Evolutionary conservation across 371 early-diverging fungal species (phyloP).

Genomic region (Encephalitozoon cuniculi): DNA sequence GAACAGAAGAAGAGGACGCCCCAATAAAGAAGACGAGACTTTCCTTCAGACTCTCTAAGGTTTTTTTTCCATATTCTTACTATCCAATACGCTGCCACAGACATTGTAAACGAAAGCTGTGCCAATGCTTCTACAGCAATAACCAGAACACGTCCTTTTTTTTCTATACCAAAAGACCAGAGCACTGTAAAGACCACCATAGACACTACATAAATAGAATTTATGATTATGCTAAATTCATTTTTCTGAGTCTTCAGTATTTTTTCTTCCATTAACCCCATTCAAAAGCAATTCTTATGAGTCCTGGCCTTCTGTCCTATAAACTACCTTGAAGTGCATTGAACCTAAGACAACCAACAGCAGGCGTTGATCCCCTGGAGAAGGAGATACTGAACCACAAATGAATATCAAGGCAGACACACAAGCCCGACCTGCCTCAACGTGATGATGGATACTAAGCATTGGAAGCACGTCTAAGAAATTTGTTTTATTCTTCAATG

Average conservation of each 20-base stretch:
- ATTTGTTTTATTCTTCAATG: conserved; percentile 23
- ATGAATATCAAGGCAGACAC: too few relatives aligned
- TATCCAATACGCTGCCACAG: not conserved
- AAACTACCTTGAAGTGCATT: not conserved
- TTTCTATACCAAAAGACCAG: not conserved
- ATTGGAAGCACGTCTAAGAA: not conserved
- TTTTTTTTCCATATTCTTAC: not conserved
- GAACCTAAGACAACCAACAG: too few relatives aligned
- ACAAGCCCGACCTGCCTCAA: too few relatives aligned
- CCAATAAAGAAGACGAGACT: not conserved
- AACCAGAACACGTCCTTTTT: not conserved
- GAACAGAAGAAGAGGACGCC: not conserved
- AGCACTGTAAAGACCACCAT: not conserved
- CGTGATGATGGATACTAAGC: too few relatives aligned
- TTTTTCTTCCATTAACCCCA: too few relatives aligned
- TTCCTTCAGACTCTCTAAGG: not conserved
- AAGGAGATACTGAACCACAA: too few relatives aligned
- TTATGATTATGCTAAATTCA: not conserved
- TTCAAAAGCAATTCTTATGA: too few relatives aligned
- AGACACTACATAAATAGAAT: not conserved
- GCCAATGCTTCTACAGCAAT: not conserved
- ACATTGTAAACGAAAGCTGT: not conserved
- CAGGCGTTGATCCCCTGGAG: too few relatives aligned
- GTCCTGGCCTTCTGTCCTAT: not conserved
- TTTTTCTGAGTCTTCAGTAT: too few relatives aligned